Percentiles rank a stretch among this genome's conserved stretches.
Conservation (phyloP, 352 stramenopile genomes). For the Globisporangium nunn region DNA sequence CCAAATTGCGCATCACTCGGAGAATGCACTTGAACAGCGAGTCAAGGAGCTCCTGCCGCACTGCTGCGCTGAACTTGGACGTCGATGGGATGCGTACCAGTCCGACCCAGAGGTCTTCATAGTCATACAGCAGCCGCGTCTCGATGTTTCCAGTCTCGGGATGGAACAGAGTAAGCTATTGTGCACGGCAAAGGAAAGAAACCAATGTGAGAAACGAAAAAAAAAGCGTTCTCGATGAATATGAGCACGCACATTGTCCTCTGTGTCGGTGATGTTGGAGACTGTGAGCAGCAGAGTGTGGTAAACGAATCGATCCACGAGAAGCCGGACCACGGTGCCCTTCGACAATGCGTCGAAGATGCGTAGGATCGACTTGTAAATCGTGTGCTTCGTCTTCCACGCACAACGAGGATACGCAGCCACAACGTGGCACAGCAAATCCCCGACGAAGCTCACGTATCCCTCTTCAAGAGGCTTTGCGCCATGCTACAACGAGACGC, state of each 20-base stretch:
- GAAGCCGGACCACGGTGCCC: conserved; percentile 24
- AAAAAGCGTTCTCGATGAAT: too few species aligned
- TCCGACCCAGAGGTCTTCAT: conserved; percentile 58
- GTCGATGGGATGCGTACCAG: conserved; percentile 2
- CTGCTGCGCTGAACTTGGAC: conserved; percentile 7
- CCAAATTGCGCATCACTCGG: conserved; percentile 38
- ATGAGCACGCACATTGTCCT: conserved; percentile 9
- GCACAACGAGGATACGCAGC: conserved; percentile 52
- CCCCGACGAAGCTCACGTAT: conserved; percentile 46
- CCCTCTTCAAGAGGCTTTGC: conserved; percentile 27
- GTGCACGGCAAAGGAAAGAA: neutral
- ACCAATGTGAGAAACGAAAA: neutral
- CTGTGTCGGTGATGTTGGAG: conserved; percentile 46
- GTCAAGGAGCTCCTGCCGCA: conserved; percentile 40
- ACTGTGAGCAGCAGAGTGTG: conserved; percentile 62
- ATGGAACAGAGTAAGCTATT: conserved; percentile 54
- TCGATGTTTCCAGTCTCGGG: conserved; percentile 65
- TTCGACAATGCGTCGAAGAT: conserved; percentile 36
- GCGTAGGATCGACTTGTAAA: conserved; percentile 45
- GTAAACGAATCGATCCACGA: conserved; percentile 47
- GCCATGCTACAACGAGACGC: conserved; percentile 12
- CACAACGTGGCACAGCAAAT: conserved; percentile 54
- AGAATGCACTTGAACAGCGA: conserved; percentile 40
- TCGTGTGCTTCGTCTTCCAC: conserved; percentile 47
- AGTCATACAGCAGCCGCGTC: conserved; percentile 72